Conservation (phyloP, 139 green algal species). For the Limnomonas spitsbergensis region DNA sequence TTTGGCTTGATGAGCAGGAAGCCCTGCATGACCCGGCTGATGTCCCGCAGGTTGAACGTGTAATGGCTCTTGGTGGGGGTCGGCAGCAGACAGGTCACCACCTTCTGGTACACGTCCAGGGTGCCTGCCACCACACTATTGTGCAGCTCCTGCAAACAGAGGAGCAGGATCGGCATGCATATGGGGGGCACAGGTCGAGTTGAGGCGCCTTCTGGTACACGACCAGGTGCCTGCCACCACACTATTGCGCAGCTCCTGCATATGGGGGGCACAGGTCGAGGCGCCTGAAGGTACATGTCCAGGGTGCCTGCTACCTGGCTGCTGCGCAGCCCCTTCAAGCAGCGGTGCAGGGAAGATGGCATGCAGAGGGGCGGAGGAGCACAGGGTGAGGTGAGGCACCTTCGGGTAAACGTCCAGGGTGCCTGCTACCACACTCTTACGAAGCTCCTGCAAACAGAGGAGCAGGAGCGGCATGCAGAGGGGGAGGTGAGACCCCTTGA, state of each 20-base stretch:
- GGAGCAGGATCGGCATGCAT: too few species aligned
- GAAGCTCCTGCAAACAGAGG: too few species aligned
- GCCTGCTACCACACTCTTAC: too few species aligned
- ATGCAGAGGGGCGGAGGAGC: too few species aligned
- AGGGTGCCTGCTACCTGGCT: too few species aligned
- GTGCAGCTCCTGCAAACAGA: slow-evolving; percentile 40
- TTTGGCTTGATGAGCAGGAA: slow-evolving; percentile 51
- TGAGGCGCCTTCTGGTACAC: slow-evolving; percentile 31
- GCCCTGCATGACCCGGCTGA: slow-evolving; percentile 55
- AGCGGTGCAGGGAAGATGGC: too few species aligned
- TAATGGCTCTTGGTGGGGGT: slow-evolving; percentile 74
- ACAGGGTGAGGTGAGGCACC: too few species aligned
- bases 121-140: slow-evolving; percentile 43
- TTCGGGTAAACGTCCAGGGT: too few species aligned
- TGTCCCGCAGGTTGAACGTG: slow-evolving; percentile 77
- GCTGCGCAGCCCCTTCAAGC: too few species aligned
- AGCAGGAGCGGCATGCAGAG: not conserved
- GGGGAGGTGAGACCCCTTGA: slow-evolving; percentile 26
- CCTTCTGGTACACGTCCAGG: slow-evolving; percentile 45
- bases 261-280: slow-evolving; percentile 62
- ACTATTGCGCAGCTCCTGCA: slow-evolving; percentile 28
- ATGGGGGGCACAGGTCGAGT: not conserved
- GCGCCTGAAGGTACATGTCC: too few species aligned
- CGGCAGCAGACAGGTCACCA: slow-evolving; percentile 54
- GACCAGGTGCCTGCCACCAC: too few species aligned